phyloP scores from a whole-genome alignment of 2,329 filamentous ascomycete genomes.

The Metarhizium guizhouense region DNA sequence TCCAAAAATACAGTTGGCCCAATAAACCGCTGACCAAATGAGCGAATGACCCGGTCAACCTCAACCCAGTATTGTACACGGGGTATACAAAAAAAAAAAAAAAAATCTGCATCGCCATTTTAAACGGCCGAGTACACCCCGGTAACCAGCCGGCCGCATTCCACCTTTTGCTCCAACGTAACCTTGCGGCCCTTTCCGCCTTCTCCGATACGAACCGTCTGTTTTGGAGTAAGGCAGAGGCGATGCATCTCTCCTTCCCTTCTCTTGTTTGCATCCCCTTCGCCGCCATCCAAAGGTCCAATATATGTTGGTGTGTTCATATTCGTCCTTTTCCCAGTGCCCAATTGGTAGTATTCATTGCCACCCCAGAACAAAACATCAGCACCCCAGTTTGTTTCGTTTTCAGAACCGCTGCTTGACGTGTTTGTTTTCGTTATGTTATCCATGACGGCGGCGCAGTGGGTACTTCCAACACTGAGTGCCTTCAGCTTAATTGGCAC shows the following conservation, averaged over 20 bases:
- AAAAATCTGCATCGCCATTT: constrained; percentile 3
- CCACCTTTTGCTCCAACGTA: constrained; percentile 75
- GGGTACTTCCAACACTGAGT: constrained; percentile 69
- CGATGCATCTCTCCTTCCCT: constrained; percentile 58
- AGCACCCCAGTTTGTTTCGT: constrained; percentile 78
- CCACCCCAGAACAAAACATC: constrained; percentile 92
- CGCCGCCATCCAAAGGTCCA: constrained; percentile 57
- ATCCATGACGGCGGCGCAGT: constrained; percentile 73
- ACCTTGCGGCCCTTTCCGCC: constrained; percentile 56
- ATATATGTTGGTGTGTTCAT: constrained; percentile 68
- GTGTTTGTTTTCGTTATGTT: constrained; percentile 65
- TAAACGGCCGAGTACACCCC: constrained; percentile 67
- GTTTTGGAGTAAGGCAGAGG: constrained; percentile 70
- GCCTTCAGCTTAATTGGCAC: constrained; percentile 69
- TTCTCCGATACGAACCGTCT: constrained; percentile 56
- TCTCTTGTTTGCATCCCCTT: constrained; percentile 49
- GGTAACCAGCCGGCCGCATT: constrained; percentile 75
- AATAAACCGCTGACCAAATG: not conserved
- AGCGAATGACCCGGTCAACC: not conserved
- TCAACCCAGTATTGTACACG: not conserved
- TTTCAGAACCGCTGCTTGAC: constrained; percentile 39
- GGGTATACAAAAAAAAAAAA: not conserved
- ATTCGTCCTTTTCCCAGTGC: constrained; percentile 83
- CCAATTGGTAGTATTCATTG: constrained; percentile 89
- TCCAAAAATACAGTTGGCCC: not conserved